Percentiles rank a stretch among this genome's conserved stretches.
These are phyloP conservation scores for Lyophyllum semitale DNA, from an alignment of 768 basidiomycete species.

Conservation along the genomic window DNA sequence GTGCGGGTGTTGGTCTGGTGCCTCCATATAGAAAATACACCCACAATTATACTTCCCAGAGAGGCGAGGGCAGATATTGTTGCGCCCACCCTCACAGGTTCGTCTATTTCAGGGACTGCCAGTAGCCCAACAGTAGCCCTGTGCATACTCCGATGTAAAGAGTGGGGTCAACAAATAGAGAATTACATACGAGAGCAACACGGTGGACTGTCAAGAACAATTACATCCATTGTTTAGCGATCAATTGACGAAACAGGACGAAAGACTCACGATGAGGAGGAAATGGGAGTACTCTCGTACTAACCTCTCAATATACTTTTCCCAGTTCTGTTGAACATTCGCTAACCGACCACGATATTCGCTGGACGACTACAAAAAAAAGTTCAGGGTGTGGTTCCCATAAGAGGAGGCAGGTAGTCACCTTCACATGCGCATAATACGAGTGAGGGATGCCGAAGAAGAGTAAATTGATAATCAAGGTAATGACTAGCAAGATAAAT, in stretches of 20 bases:
- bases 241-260: not conserved
- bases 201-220: conserved; percentile 41
- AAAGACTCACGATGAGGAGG: conserved; percentile 48
- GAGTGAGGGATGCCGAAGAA: conserved; percentile 57
- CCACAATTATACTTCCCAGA: conserved; percentile 56
- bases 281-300: conserved; percentile 59
- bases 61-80: conserved; percentile 50
- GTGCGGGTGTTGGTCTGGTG: conserved; percentile 50
- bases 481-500: conserved; percentile 29
- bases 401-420: not conserved
- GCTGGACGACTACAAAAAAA: conserved; percentile 32
- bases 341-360: conserved; percentile 52
- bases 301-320: conserved; percentile 48
- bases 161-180: not conserved
- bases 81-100: conserved; percentile 36
- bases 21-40: conserved; percentile 58
- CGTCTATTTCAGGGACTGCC: conserved; percentile 42
- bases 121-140: conserved; percentile 55
- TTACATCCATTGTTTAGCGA: not conserved
- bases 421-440: conserved; percentile 51
- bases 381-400: not conserved
- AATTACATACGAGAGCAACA: conserved; percentile 49
- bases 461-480: conserved; percentile 39
- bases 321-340: conserved; percentile 51
- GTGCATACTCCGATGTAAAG: not conserved